Evolutionary conservation across 371 early-diverging fungal species (phyloP).

Genomic region (Amoeboaphelidium protococcarum): DNA sequence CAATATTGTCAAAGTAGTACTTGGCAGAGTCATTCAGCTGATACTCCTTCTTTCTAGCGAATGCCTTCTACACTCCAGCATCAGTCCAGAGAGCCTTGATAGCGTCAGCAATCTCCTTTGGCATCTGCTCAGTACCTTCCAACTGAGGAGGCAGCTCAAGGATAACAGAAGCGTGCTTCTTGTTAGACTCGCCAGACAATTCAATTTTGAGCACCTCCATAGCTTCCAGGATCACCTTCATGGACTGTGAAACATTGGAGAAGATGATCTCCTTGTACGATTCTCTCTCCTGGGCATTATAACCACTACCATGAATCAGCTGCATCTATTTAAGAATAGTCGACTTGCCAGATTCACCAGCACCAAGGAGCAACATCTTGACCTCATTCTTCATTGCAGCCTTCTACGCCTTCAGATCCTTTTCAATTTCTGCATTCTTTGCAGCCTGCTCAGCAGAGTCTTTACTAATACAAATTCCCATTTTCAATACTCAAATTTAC

Average conservation of each 20-base stretch:
- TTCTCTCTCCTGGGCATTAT: slow-evolving; percentile 34
- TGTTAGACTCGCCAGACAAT: slow-evolving; percentile 26
- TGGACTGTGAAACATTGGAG: slow-evolving; percentile 76
- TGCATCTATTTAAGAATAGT: slow-evolving; percentile 56
- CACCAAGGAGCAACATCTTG: slow-evolving; percentile 81
- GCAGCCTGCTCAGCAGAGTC: too few species aligned
- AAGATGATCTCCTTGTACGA: slow-evolving; percentile 78
- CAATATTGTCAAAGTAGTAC: slow-evolving; percentile 76
- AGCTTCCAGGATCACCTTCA: slow-evolving; percentile 76
- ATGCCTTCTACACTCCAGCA: slow-evolving; percentile 45
- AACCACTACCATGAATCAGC: neutral
- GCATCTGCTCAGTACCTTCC: slow-evolving; percentile 48
- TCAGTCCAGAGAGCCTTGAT: slow-evolving; percentile 58
- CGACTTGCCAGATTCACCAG: slow-evolving; percentile 90
- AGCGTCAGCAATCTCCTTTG: slow-evolving; percentile 36
- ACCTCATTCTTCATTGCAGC: slow-evolving; percentile 54
- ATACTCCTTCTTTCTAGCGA: slow-evolving; percentile 63
- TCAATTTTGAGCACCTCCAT: slow-evolving; percentile 54
- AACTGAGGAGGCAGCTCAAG: slow-evolving; percentile 50
- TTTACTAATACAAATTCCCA: too few species aligned
- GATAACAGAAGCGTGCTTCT: slow-evolving; percentile 32
- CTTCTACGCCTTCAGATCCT: slow-evolving; percentile 50
- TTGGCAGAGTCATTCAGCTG: slow-evolving; percentile 68
- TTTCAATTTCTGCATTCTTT: slow-evolving; percentile 69
- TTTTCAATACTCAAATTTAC: too few species aligned